Evolutionary conservation across 2,329 filamentous ascomycete genomes (phyloP).

Genomic region (Cercospora zeae-maydis): DNA sequence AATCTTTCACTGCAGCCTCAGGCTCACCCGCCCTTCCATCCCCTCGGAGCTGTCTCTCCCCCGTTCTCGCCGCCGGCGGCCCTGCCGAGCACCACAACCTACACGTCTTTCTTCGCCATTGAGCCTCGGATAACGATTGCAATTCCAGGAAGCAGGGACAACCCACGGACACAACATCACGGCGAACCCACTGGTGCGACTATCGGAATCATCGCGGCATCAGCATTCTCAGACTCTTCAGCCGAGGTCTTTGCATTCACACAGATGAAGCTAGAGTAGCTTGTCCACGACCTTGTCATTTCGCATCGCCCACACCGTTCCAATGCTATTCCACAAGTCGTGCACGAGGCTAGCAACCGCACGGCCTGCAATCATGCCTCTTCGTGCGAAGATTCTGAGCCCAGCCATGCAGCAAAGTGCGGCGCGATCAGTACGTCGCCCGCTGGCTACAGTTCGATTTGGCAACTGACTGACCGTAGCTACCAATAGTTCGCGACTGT

Average conservation of each 20-base stretch:
- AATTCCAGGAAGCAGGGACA: not conserved
- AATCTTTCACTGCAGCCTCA: not conserved
- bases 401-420: constrained; percentile 24
- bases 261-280: constrained; percentile 16
- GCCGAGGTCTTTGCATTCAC: constrained; percentile 15
- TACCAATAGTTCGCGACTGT: constrained; percentile 30
- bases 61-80: constrained; percentile 1
- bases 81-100: not conserved
- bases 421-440: constrained; percentile 20
- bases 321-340: constrained; percentile 47
- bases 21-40: not conserved
- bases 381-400: constrained; percentile 61
- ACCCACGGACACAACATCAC: not conserved
- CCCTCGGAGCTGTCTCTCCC: constrained; percentile 1
- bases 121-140: not conserved
- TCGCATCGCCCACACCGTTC: constrained; percentile 5
- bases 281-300: constrained; percentile 1
- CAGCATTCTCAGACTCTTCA: not conserved
- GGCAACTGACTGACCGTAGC: constrained; percentile 34
- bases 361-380: constrained; percentile 61
- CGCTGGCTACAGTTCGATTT: constrained; percentile 4
- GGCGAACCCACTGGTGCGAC: not conserved
- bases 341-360: constrained; percentile 41
- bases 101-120: not conserved
- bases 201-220: not conserved